Conservation (phyloP, 441 rosid genomes). For the Aleurites moluccanus region DNA sequence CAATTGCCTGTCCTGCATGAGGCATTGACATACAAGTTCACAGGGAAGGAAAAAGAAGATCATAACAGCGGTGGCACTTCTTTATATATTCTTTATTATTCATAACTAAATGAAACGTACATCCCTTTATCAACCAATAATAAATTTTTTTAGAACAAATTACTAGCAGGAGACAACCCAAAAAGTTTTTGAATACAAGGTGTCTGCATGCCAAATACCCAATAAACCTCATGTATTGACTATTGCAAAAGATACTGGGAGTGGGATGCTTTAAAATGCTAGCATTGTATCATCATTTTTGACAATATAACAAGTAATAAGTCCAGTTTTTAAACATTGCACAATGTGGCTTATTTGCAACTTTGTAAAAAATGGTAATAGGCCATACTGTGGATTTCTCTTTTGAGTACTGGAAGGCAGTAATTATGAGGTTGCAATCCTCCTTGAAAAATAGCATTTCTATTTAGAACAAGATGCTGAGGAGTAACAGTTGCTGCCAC, state of each 20-base stretch:
- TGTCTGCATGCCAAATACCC: not conserved
- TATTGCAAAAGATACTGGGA: no score
- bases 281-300: not conserved
- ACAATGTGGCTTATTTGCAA: not conserved
- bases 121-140: not conserved
- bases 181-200: not conserved
- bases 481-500: constrained; percentile 95
- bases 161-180: not conserved
- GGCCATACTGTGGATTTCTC: constrained; percentile 78
- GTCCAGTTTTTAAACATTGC: not conserved
- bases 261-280: not conserved
- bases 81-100: not conserved
- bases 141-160: not conserved
- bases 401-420: constrained; percentile 93
- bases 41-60: not conserved
- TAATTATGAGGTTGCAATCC: constrained; percentile 89
- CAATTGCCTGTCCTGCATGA: constrained; percentile 74
- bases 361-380: constrained; percentile 3
- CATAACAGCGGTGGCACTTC: not conserved
- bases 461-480: constrained; percentile 87
- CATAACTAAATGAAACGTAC: not conserved
- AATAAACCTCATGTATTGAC: not conserved
- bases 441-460: constrained; percentile 82
- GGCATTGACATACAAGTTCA: constrained; percentile 9
- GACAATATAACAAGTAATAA: not conserved